Base-by-base conservation (phyloP, 1,284 basidiomycete species). In the Sanghuangporus weigelae region DNA sequence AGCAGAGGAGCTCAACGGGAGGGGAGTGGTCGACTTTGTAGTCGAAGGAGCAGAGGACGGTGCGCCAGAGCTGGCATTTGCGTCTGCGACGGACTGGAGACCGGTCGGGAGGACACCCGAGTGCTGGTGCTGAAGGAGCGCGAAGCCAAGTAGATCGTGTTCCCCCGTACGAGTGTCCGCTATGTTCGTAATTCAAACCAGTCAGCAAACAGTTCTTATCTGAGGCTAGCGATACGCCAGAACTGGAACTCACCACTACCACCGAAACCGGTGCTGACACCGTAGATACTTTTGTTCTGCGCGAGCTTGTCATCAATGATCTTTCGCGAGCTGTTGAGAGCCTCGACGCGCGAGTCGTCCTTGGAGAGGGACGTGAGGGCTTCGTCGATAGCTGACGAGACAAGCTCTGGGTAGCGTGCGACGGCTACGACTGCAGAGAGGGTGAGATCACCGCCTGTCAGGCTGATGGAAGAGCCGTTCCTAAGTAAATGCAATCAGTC, bases 221-320 rank as follows among this genome's bases (percentile, higher is more conserved):
- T 14, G 26, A 31, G 16, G 44, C 44, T 23, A 51, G 14, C n/a
- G 8, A 23, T 11, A 26, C 5, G 50, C 21, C 11, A 19, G 14
- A 44, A 44, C 3, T 44, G 50, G 36, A 42, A 72, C 80, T 66
- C 68, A 85, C 86, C 88, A 68, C 85, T 89, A 21, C 89, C 90
- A 58, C 91, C 91, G 69, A 90, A 93, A 55, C 92, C 92, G 16
- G 92, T 93, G 49, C 87, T 87, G 39, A 93, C 88, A 42, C 92
- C 92, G 68, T 93, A 94, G 49, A 94, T 81, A 68, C 87, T 90
- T 63, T 84, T 81, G 21, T 86, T 84, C 7, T 82, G 78, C 35
- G 83, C 80, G 53, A 95, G 82, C 73, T 92, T 90, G 69, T 80
- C 78, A 36, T 81, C 77, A 57, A 94, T 84, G 60, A 85, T 82